These are phyloP conservation scores for Hyphopichia fennica DNA, from an alignment of 1,139 yeast species.

Conservation along the genomic window DNA sequence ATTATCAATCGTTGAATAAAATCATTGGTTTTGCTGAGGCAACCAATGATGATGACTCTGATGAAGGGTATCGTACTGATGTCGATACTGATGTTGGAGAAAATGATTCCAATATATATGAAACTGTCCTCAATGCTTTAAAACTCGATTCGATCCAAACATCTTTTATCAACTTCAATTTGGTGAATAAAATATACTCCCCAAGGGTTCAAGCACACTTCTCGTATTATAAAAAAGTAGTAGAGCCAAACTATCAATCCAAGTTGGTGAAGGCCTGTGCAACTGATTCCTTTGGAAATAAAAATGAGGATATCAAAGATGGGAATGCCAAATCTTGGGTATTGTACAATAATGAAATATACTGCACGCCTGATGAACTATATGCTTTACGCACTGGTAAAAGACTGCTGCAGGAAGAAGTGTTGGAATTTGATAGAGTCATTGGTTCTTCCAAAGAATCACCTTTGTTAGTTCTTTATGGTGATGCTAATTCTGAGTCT, in stretches of 20 bases:
- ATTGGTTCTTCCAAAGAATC: conserved; percentile 48
- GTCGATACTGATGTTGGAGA: conserved; percentile 18
- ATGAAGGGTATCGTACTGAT: conserved; percentile 26
- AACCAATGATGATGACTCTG: conserved; percentile 13
- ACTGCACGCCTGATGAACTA: conserved; percentile 67
- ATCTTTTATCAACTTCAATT: conserved; percentile 47
- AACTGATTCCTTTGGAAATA: conserved; percentile 38
- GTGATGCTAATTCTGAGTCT: conserved; percentile 44
- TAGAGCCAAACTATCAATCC: conserved; percentile 19
- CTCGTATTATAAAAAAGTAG: conserved; percentile 42
- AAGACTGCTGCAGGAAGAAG: conserved; percentile 11
- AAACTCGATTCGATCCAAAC: conserved; percentile 16
- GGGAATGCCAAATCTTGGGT: conserved; percentile 50
- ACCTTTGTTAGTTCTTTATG: conserved; percentile 48
- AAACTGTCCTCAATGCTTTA: conserved; percentile 27
- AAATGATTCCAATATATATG: conserved; percentile 35
- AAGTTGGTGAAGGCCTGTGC: conserved; percentile 24
- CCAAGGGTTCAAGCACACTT: conserved; percentile 70
- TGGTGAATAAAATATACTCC: conserved; percentile 53
- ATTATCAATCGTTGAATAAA: conserved; percentile 43
- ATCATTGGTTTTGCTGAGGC: conserved; percentile 28
- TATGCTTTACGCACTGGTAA: conserved; percentile 61
- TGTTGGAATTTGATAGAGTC: conserved; percentile 57
- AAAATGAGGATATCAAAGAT: conserved; percentile 15
- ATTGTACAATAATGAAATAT: conserved; percentile 48